A percentile compares a stretch with the other conserved stretches of the same genome.
Conservation (phyloP, 1,284 basidiomycete species). For the Athelia sp. region DNA sequence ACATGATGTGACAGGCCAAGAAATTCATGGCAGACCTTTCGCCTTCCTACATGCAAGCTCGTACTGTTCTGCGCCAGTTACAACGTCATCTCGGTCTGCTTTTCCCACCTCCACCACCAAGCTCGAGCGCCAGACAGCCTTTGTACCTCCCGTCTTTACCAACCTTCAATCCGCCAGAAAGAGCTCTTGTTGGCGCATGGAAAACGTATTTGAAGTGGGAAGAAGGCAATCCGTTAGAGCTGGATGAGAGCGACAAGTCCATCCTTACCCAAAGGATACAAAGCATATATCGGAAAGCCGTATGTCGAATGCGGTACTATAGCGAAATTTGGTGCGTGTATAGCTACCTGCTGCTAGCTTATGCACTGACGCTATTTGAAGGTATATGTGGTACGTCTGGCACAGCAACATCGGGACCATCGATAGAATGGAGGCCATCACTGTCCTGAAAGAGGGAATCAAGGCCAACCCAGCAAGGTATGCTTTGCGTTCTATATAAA, state of each 20-base stretch:
- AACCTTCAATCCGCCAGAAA: slow-evolving; percentile 70
- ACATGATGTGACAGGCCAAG: slow-evolving; percentile 61
- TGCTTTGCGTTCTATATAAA: slow-evolving; percentile 5
- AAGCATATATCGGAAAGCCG: slow-evolving; percentile 84
- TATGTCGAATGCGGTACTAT: slow-evolving; percentile 90
- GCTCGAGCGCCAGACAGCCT: slow-evolving; percentile 31
- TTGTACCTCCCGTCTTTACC: slow-evolving; percentile 71
- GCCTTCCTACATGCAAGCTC: slow-evolving; percentile 89
- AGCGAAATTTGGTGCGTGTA: slow-evolving; percentile 83
- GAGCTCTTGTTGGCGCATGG: slow-evolving; percentile 80
- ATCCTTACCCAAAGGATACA: slow-evolving; percentile 70
- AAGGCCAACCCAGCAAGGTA: slow-evolving; percentile 86
- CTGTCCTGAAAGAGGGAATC: slow-evolving; percentile 81
- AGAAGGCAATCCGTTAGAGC: slow-evolving; percentile 88
- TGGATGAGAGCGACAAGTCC: slow-evolving; percentile 80
- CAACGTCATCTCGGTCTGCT: slow-evolving; percentile 70
- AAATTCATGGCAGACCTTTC: slow-evolving; percentile 89
- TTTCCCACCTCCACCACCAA: slow-evolving; percentile 41
- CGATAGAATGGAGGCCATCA: slow-evolving; percentile 66
- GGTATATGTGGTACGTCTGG: slow-evolving; percentile 91
- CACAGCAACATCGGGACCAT: slow-evolving; percentile 67
- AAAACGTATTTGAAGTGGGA: slow-evolving; percentile 94
- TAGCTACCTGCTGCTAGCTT: not conserved
- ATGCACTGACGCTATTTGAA: slow-evolving; percentile 23
- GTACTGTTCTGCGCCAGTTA: slow-evolving; percentile 83